Percentiles rank a stretch among this genome's conserved stretches.
phyloP scores from a whole-genome alignment of 129 eudicot genomes.

The Artemisia annua region DNA sequence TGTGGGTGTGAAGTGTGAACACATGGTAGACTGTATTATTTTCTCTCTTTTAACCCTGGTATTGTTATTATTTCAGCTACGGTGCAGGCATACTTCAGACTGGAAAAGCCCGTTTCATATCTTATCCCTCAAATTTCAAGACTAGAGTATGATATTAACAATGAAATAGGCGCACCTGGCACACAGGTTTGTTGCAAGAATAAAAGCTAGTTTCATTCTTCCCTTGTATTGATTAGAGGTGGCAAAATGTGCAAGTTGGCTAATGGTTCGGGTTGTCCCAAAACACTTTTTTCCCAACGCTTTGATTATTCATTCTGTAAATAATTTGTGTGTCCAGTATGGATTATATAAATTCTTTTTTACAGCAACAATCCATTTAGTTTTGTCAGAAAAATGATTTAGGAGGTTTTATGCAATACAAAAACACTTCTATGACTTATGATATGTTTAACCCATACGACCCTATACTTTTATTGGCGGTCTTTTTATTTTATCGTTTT shows the following conservation, averaged over 20 bases:
- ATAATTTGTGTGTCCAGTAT: background rate
- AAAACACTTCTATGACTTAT: too few species aligned
- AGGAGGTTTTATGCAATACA: too few species aligned
- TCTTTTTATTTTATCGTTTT: too few species aligned
- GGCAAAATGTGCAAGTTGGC: background rate
- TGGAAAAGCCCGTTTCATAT: slow-evolving; percentile 57
- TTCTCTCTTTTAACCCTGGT: background rate
- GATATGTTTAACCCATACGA: too few species aligned
- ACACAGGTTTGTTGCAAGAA: slow-evolving; percentile 50
- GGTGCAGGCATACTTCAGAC: slow-evolving; percentile 64
- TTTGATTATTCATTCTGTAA: background rate
- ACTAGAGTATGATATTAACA: slow-evolving; percentile 69
- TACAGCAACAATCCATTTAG: too few species aligned
- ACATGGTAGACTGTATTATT: slow-evolving; percentile 2
- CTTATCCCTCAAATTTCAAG: slow-evolving; percentile 61
- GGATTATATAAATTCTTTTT: background rate
- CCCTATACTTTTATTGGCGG: too few species aligned
- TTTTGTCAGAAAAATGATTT: background rate
- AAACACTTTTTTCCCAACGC: background rate
- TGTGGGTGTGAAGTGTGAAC: too few species aligned
- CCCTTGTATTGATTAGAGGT: too few species aligned
- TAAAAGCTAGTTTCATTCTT: background rate
- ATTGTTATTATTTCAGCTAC: slow-evolving; percentile 51
- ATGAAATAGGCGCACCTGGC: slow-evolving; percentile 67
- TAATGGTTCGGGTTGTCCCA: too few species aligned